Percentiles rank a stretch among this genome's conserved stretches.
Evolutionary conservation across 2,329 filamentous ascomycete genomes (phyloP).

Genomic region (Penicillium verrucosum): DNA sequence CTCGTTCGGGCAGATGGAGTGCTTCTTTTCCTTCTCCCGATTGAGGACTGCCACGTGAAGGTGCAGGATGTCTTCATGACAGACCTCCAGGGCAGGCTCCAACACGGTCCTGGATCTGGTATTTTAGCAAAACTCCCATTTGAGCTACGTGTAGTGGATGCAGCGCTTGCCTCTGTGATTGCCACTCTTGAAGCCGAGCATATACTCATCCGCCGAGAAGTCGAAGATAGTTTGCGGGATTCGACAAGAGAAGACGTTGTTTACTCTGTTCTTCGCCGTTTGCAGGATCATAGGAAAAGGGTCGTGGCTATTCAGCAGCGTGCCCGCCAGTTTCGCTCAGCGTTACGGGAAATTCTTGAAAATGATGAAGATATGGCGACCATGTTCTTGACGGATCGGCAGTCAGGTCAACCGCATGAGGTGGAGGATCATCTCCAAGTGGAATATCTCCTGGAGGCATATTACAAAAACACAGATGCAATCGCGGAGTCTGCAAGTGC

Average conservation of each 20-base stretch:
- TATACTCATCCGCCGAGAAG: conserved; percentile 19
- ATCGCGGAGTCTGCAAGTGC: conserved; percentile 31
- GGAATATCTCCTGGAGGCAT: conserved; percentile 40
- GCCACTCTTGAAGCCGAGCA: conserved; percentile 35
- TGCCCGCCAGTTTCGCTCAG: conserved; percentile 34
- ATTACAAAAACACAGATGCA: conserved; percentile 35
- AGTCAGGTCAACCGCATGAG: conserved; percentile 27
- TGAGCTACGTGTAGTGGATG: conserved; percentile 37
- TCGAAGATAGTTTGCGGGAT: conserved; percentile 20
- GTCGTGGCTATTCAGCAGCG: conserved; percentile 31
- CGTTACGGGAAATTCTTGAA: conserved; percentile 34
- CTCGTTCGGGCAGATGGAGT: conserved; percentile 33
- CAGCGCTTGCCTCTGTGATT: conserved; percentile 34
- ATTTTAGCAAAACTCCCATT: conserved; percentile 26
- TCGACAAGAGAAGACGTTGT: conserved; percentile 16
- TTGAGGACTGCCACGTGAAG: conserved; percentile 11
- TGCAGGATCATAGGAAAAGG: conserved; percentile 29
- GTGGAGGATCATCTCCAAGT: conserved; percentile 36
- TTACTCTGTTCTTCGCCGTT: conserved; percentile 22
- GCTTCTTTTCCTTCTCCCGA: conserved; percentile 28
- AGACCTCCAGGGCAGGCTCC: conserved; percentile 28
- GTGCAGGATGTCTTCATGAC: conserved; percentile 25
- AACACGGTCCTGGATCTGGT: conserved; percentile 14
- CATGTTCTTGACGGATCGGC: conserved; percentile 37
- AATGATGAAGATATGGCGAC: conserved; percentile 38